Conservation (phyloP, 2,329 filamentous ascomycete genomes). For the Calonectria henricotiae region DNA sequence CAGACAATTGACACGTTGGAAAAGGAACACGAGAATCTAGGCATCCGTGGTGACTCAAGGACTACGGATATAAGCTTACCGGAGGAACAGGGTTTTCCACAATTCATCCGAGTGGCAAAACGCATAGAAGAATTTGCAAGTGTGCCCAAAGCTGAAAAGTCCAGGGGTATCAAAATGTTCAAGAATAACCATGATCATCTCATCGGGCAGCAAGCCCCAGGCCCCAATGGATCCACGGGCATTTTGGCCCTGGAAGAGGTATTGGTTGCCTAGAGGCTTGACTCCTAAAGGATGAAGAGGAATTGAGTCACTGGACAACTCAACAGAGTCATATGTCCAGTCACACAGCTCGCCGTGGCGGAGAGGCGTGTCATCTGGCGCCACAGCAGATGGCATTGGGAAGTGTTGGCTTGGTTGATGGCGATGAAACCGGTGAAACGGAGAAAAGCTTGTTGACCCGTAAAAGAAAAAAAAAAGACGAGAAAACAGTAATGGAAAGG, state of each 20-base stretch:
- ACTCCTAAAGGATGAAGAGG: constrained; percentile 87
- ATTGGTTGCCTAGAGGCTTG: constrained; percentile 90
- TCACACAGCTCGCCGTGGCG: constrained; percentile 45
- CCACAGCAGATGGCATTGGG: constrained; percentile 47
- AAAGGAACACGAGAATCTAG: constrained; percentile 24
- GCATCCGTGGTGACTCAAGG: constrained; percentile 32
- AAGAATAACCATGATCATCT: constrained; percentile 82
- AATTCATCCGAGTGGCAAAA: constrained; percentile 89
- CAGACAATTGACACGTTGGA: constrained; percentile 33
- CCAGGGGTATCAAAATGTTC: constrained; percentile 79
- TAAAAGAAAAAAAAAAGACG: neutral
- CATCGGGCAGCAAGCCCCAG: constrained; percentile 83
- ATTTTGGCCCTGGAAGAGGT: constrained; percentile 76
- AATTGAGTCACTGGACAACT: constrained; percentile 67
- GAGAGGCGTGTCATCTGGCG: constrained; percentile 30
- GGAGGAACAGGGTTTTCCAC: constrained; percentile 88
- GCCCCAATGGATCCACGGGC: constrained; percentile 77
- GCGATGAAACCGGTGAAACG: neutral
- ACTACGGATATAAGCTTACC: constrained; percentile 73
- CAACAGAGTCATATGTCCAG: constrained; percentile 45
- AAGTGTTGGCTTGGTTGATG: constrained; percentile 8
- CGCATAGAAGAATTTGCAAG: constrained; percentile 90
- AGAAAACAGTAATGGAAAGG: constrained; percentile 16
- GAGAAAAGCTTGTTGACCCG: neutral
- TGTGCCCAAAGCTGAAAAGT: constrained; percentile 79